phyloP scores from a whole-genome alignment of 768 basidiomycete species.

The Coprinopsis strossmayeri region DNA sequence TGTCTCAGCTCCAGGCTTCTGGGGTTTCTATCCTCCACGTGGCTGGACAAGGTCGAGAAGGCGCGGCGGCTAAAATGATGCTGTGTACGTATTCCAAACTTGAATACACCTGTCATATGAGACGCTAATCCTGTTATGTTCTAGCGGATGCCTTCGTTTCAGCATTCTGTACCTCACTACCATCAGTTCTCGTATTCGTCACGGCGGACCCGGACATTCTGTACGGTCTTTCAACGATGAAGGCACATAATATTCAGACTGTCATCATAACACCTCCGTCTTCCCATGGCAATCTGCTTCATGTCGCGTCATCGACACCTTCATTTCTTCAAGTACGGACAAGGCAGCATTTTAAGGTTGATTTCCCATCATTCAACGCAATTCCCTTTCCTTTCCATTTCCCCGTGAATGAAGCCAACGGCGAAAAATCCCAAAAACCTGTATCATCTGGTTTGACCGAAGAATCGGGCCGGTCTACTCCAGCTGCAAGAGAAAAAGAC shows the following conservation, averaged over 20 bases:
- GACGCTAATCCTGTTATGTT: neutral
- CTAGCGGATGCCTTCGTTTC: conserved; percentile 4
- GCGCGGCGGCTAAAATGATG: conserved; percentile 1
- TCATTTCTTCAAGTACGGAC: no score
- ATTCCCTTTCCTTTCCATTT: no score
- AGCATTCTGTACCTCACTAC: neutral
- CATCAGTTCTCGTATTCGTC: neutral
- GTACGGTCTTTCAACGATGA: conserved; percentile 5
- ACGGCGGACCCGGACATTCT: conserved; percentile 6
- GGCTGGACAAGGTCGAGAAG: neutral
- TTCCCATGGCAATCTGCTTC: neutral
- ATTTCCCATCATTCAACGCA: no score
- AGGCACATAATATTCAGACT: neutral
- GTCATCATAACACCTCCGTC: neutral
- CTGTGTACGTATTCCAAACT: conserved; percentile 3
- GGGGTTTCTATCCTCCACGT: conserved; percentile 2
- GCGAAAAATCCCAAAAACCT: no score
- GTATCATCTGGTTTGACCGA: no score
- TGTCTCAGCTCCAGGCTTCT: neutral
- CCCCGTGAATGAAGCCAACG: no score
- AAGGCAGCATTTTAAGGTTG: no score
- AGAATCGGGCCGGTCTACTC: no score
- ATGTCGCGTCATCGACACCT: neutral
- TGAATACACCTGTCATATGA: neutral
- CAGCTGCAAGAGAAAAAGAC: no score